Base-by-base conservation (phyloP, 1,284 basidiomycete species). In the Cystobasidium slooffiae region DNA sequence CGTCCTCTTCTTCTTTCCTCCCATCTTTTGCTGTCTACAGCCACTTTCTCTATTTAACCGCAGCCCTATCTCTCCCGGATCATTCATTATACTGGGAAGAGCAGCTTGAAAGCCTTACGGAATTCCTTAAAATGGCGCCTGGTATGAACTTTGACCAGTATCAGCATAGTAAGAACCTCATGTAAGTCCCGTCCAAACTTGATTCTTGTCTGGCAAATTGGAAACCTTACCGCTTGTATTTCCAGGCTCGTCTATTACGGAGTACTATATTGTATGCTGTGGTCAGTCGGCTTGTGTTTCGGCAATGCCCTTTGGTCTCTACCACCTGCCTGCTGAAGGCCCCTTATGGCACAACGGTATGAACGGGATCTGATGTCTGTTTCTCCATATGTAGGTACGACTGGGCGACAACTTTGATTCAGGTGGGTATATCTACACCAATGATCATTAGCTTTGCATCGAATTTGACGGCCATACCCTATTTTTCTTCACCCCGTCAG, bases 111-210 rank as follows among this genome's bases (percentile, higher is more conserved):
- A 53, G 51, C n/a, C 51, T 53, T 22, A 22, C n/a, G 2, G 2
- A 22, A 61, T 14, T 16, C 22, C 3, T 22, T 6, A 14, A 16
- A 3, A 24, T 24, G 16, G 22, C 24, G 47, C 24, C 61, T 12
- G 22, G 10, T 14, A 16, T 63, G 39, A 51, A 39, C 16, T 63
- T 63, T 44, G 53, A 56, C 24, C 24, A 10, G 24, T 56, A 56
- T 56, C 53, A 56, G 18, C 22, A 56, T 37, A 56, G 53, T 37
- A 56, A 56, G 53, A 56, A 56, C 53, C 31, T 56, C 53, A 56
- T 56, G 53, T 56, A 9, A 31, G 53, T 24, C 1, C 22, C 16
- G 1, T 31, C 9, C 10, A 12, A 10, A 22, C 24, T 9, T 56
- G 53, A 8, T 8, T 22, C 6, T 31, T 56, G 24, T 37, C 24